Base-by-base conservation (phyloP, 768 basidiomycete genomes). In the Mycena kentingensis region DNA sequence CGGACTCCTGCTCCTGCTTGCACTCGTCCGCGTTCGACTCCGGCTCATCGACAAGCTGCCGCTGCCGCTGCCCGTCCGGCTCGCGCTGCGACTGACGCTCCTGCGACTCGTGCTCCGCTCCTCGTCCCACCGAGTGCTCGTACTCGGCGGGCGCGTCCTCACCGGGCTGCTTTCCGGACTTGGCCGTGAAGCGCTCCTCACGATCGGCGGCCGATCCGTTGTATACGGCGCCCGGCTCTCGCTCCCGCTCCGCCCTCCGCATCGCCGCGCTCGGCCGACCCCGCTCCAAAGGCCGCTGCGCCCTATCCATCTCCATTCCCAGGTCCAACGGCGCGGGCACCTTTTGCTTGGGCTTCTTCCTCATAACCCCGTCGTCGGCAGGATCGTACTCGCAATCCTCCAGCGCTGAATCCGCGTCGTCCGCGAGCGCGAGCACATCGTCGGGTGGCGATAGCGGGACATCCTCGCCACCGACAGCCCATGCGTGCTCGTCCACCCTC, bases 401-500 rank as follows among this genome's bases (percentile, higher is more conserved):
- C 32, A n/a, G n/a, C n/a, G n/a, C n/a, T n/a, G n/a, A 34, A 10
- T 10, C 32, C 32, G 32, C n/a, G 10, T n/a, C 11, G 10, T 10
- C 32, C n/a, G 32, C 32, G 42, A 44, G 13, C 21, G 8, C 7
- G 42, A 41, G 10, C 15, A 21, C 29, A 35, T 24, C 24, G 37
- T 11, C 11, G 19, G 18, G 15, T 8, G 8, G 8, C 37, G 37
- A 38, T 8, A 38, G 64, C 10, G 70, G 68, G 18, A 71, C 70
- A 47, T 70, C 67, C 48, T 81, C 80, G n/a, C 73, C 80, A 11
- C 89, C 90, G 51, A 91, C 80, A 38, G 82, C 84, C 88, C 90
- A 92, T 2, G 87, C 85, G 6, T 85, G 78, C 46, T 90, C 85
- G 57, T 89, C 88, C 26, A 97, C 85, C 73, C 82, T 82, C 6